Base-by-base conservation (phyloP, 768 basidiomycete genomes). In the Mycena vulgaris region DNA sequence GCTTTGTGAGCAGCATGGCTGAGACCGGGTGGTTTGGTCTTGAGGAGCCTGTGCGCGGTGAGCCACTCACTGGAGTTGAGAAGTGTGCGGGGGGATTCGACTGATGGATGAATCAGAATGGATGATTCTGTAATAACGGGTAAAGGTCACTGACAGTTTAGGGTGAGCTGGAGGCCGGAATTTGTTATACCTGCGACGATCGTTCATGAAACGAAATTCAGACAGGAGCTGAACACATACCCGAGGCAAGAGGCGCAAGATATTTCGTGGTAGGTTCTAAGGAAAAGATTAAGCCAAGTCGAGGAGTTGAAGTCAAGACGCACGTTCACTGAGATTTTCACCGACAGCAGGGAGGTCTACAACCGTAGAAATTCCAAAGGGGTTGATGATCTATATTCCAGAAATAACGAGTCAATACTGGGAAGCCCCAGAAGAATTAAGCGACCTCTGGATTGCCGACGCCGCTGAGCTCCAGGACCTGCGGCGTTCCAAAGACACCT, bases 361-460 rank as follows among this genome's bases (percentile, higher is more conserved):
- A 52, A 63, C 61, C 25, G 61, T 63, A 28, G 61, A 51, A 52
- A 63, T 63, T 33, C 61, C 61, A 25, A 63, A 49, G 37, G 61
- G 61, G 47, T 63, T 63, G 13, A 63, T 49, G 49, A 63, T 63
- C 61, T 63, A 37, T 11, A 35, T 37, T 35, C 23, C 47, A n/a
- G 23, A 49, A 63, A 35, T n/a, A 49, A 23, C 28, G 23, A 56
- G 53, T 33, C 33, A 51, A 59, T 19, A 47, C 45, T 45, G 7
- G 40, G 28, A 40, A 42, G 31, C 35, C 19, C 28, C 59, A 52
- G 8, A 55, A 51, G 33, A 59, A 52, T 58, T 30, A 33, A 27
- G 35, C 40, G 27, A 51, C 49, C 39, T 61, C 28, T 2, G 48
- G 57, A 48, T 59, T 39, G 37, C 89, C 89, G 65, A 90, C 35